Evolutionary conservation across 2,329 filamentous ascomycete species (phyloP), one percentile per base, ranked within the genome.

Genomic region (Cercospora sp.): DNA sequence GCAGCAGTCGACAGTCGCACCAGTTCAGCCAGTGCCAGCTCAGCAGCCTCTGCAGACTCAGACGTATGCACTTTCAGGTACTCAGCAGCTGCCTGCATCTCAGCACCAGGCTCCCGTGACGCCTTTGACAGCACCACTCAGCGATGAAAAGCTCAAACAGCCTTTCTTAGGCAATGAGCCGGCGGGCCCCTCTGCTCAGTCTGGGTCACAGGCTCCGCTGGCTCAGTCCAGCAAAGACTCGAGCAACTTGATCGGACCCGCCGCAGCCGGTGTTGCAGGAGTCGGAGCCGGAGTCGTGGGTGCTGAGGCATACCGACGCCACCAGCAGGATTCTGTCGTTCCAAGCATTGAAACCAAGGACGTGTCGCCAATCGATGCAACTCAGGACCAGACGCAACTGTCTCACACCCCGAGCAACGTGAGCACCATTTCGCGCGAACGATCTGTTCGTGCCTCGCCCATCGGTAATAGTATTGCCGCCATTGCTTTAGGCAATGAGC

Each of bases 221-320:
- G 59, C 70, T 63, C 61, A 67, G 49, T 68, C 70, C 70, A 68
- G 57, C 51, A 79, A 78, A 60, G 78, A 80, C 68, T 78, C 81
- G 62, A 83, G 83, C 16, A 80, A 84, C 32, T 88, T 86, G 85
- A 83, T 88, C 79, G 83, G 81, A 24, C 84, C 84, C 37, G 81
- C 80, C n/a, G 82, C 81, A 12, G 77, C 70, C 5, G 79, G 76
- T 43, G 77, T 72, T 21, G 83, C 79, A 9, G 81, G 81, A 37
- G 80, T 74, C 34, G 82, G 82, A 53, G 82, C 80, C 32, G 81
- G 81, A 7, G 75, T 68, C 9, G 53, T 74, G 10, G 74, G 73
- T n/a, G 62, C 71, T 12, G 71, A 74, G 32, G 71, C 72, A 34
- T 74, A 74, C 43, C 68, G 66, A 13, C 69, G 68, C 32, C 70